Conservation (phyloP, 2,329 filamentous ascomycete genomes). For the Arachnopeziza araneosa region DNA sequence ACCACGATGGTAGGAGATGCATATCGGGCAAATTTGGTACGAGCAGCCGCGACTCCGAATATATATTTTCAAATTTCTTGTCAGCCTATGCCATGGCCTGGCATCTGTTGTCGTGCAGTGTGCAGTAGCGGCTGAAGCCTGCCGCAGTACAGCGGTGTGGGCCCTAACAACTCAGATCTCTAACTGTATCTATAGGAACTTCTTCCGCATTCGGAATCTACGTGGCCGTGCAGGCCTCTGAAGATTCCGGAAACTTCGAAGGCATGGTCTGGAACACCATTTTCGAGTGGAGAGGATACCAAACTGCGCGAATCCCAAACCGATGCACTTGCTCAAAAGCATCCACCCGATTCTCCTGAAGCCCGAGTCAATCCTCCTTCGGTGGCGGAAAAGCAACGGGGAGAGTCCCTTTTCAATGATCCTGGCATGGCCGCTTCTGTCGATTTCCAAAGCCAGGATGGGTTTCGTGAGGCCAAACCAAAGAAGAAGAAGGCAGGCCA, state of each 20-base stretch:
- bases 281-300: background rate
- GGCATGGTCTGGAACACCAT: slow-evolving; percentile 10
- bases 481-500: slow-evolving; percentile 37
- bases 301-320: slow-evolving; percentile 19
- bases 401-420: slow-evolving; percentile 38
- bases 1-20: slow-evolving; percentile 12
- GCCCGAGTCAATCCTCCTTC: slow-evolving; percentile 18
- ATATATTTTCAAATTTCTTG: slow-evolving; percentile 10
- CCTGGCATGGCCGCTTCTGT: slow-evolving; percentile 42
- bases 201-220: slow-evolving; percentile 23
- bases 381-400: slow-evolving; percentile 12
- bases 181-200: slow-evolving; percentile 28
- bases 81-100: slow-evolving; percentile 17
- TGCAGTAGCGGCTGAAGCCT: slow-evolving; percentile 28
- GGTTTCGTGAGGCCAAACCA: slow-evolving; percentile 48
- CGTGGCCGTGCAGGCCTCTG: slow-evolving; percentile 26
- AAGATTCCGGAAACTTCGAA: slow-evolving; percentile 16
- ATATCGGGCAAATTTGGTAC: slow-evolving; percentile 26
- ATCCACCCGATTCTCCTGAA: slow-evolving; percentile 17
- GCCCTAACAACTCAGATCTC: slow-evolving; percentile 28
- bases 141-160: slow-evolving; percentile 26
- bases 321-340: slow-evolving; percentile 24
- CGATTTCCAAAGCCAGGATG: slow-evolving; percentile 52
- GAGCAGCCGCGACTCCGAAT: slow-evolving; percentile 11
- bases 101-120: slow-evolving; percentile 26